Evolutionary conservation across 306 rosid species (phyloP), one percentile per base, ranked within the genome.

Genomic region (Cajanus cajan): DNA sequence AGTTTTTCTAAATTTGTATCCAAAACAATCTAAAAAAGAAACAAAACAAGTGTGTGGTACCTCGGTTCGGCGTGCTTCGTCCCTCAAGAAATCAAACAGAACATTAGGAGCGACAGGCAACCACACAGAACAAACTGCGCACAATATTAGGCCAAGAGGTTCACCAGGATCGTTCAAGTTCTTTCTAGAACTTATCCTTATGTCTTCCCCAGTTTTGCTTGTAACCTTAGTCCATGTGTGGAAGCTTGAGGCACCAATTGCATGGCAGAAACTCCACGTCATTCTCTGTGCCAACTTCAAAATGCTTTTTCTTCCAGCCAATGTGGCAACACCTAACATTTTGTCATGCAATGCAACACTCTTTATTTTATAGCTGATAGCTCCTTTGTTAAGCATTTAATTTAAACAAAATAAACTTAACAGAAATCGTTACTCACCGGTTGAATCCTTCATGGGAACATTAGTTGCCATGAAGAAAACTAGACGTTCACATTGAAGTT

Each of bases 81-180:
- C 97, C 81, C 93, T 84, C 82, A 96, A 83, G 88, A 93, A 93
- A 84, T 93, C 91, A 2, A 96, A 91, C 1, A 96, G 76, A 44
- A 77, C 22, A 34, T 79, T 82, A 24, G 94, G 96, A 54, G 90
- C 81, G 70, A 91, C 84, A 2, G 98, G 98, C 80, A 96, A 44
- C 99, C 99, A 96, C 1, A 91, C 89, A 34, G 98, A 96, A 54
- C 96, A 93, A 89, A 93, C 99, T 4, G 98, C 98, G 41, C 98
- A 93, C 37, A 96, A 62, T 68, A 96, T 96, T 77, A 93, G 84
- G 2, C 99, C 99, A 28, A 83, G 88, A 80, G 98, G 98, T 62
- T 96, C 99, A 24, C 92, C 93, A 16, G 97, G 99, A 74, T 96
- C 98, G 18, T 90, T 96, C 90, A 91, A 82, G 83, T 96, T 96